Percentiles rank a stretch among this genome's conserved stretches.
Conservation (phyloP, 2,329 filamentous ascomycete genomes). For the Trichophyton simii region DNA sequence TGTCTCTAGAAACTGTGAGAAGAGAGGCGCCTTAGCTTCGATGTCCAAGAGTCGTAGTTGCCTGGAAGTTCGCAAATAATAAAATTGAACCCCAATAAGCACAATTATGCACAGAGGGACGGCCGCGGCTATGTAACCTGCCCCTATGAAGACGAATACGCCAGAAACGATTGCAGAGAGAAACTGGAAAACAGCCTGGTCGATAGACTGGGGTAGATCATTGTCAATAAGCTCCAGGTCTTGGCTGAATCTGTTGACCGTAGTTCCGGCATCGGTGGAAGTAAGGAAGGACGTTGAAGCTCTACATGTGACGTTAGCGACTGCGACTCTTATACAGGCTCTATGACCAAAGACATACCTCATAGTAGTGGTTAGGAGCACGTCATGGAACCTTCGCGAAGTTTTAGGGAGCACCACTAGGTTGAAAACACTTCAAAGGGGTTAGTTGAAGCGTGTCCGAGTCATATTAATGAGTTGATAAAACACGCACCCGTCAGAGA, state of each 20-base stretch:
- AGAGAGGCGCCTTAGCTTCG: slow-evolving; percentile 1
- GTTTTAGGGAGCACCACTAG: slow-evolving; percentile 4
- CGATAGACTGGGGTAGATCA: slow-evolving; percentile 22
- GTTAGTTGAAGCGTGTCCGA: background rate
- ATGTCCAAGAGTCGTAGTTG: slow-evolving; percentile 2
- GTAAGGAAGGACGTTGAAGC: slow-evolving; percentile 35
- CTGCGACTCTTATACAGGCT: background rate
- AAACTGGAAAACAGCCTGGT: slow-evolving; percentile 1
- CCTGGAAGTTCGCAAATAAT: slow-evolving; percentile 1
- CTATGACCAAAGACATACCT: background rate
- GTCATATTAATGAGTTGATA: background rate
- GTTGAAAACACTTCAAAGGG: background rate
- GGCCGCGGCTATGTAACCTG: slow-evolving; percentile 1
- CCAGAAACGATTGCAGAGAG: background rate
- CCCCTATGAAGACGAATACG: background rate
- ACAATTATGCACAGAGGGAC: background rate
- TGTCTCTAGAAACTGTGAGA: slow-evolving; percentile 2
- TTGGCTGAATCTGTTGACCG: slow-evolving; percentile 37
- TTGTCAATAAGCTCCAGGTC: slow-evolving; percentile 38
- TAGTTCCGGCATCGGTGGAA: slow-evolving; percentile 34
- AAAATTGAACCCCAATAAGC: background rate
- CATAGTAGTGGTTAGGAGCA: slow-evolving; percentile 2
- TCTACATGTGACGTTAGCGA: background rate
- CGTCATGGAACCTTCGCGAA: background rate
- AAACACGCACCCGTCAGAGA: background rate